Conservation (phyloP, 129 eudicot species). For the Artemisia tridentata region DNA sequence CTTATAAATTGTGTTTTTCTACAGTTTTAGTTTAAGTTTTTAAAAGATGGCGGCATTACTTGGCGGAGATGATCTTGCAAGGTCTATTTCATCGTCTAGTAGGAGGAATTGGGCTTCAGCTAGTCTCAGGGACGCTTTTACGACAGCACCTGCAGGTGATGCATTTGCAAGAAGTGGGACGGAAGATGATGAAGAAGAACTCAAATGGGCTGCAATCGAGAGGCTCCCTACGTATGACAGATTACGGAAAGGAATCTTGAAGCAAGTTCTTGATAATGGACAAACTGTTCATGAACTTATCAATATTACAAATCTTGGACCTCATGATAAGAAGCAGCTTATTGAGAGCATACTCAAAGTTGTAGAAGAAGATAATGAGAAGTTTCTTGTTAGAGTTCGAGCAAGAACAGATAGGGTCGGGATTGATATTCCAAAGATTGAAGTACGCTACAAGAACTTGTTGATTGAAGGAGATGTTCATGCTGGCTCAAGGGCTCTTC, state of each 20-base stretch:
- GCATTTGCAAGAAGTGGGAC: conserved; percentile 34
- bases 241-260: conserved; percentile 12
- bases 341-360: conserved; percentile 16
- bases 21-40: neutral
- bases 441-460: conserved; percentile 18
- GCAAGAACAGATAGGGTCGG: conserved; percentile 16
- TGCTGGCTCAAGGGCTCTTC: conserved; percentile 18
- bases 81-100: conserved; percentile 47
- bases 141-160: conserved; percentile 40
- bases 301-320: conserved; percentile 12
- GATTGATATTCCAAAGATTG: conserved; percentile 18
- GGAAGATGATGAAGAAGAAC: conserved; percentile 10
- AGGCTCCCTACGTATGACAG: conserved; percentile 14
- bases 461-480: conserved; percentile 18
- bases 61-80: conserved; percentile 43
- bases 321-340: conserved; percentile 15
- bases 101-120: conserved; percentile 59
- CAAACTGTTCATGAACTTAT: conserved; percentile 11
- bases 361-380: conserved; percentile 18
- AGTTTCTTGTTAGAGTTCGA: conserved; percentile 10
- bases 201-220: conserved; percentile 20
- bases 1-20: neutral
- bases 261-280: conserved; percentile 1
- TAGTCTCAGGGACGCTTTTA: conserved; percentile 49
- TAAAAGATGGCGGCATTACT: conserved; percentile 37